A percentile compares a stretch with the other conserved stretches of the same genome.
Conservation (phyloP, 306 rosid genomes). For the Quercus glauca region DNA sequence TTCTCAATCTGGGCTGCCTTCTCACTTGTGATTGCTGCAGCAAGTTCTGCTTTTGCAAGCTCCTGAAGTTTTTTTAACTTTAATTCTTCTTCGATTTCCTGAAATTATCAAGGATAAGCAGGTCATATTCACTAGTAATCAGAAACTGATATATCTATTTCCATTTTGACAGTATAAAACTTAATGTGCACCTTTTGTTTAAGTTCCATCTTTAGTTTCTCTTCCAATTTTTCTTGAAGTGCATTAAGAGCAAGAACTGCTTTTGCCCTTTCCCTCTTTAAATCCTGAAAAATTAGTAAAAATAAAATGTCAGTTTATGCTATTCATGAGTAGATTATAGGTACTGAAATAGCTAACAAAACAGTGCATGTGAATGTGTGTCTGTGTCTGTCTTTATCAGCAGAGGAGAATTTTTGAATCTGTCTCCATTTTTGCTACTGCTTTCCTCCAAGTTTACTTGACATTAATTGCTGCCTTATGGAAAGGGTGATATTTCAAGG, state of each 20-base stretch:
- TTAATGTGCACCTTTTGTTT: slow-evolving; percentile 63
- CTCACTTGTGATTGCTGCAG: slow-evolving; percentile 81
- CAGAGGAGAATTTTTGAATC: not conserved
- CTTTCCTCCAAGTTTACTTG: not conserved
- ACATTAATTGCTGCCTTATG: not conserved
- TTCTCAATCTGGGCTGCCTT: slow-evolving; percentile 86
- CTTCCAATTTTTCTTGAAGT: slow-evolving; percentile 86
- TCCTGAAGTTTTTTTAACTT: slow-evolving; percentile 56
- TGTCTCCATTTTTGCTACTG: not conserved
- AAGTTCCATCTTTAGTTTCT: slow-evolving; percentile 67
- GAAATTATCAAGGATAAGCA: slow-evolving; percentile 31
- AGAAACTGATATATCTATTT: not conserved
- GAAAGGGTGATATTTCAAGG: not conserved
- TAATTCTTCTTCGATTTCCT: slow-evolving; percentile 68
- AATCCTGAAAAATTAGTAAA: slow-evolving; percentile 46
- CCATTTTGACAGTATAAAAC: slow-evolving; percentile 21
- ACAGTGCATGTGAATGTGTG: not conserved
- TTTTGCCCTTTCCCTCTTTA: slow-evolving; percentile 81
- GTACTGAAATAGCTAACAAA: slow-evolving; percentile 2
- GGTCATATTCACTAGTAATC: slow-evolving; percentile 27
- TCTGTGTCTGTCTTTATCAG: not conserved
- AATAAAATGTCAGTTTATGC: not conserved
- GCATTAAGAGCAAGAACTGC: slow-evolving; percentile 82
- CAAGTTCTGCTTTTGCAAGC: slow-evolving; percentile 74
- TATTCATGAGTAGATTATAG: slow-evolving; percentile 8